Evolutionary conservation across 2,329 filamentous ascomycete species (phyloP).

Genomic region (Epichloe gansuensis): DNA sequence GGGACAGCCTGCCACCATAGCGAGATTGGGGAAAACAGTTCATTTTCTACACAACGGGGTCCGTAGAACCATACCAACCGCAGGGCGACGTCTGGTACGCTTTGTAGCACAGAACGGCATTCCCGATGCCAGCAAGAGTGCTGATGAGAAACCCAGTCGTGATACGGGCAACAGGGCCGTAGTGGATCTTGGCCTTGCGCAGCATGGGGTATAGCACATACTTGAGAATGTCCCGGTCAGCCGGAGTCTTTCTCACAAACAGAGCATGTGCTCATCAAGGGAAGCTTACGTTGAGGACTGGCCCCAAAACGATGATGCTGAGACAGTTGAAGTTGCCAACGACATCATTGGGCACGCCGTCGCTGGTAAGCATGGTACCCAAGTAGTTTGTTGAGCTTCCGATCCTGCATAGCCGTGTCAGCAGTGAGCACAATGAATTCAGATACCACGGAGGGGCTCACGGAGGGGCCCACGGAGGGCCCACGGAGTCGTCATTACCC

Average conservation of each 20-base stretch:
- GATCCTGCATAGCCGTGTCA: constrained; percentile 13
- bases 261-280: background rate
- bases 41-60: constrained; percentile 11
- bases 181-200: constrained; percentile 36
- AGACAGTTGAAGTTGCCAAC: constrained; percentile 48
- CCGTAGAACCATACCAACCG: constrained; percentile 15
- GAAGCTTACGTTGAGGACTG: constrained; percentile 13
- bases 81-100: constrained; percentile 46
- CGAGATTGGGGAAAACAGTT: constrained; percentile 14
- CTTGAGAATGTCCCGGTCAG: background rate
- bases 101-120: constrained; percentile 42
- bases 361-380: constrained; percentile 29
- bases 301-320: constrained; percentile 38
- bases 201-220: constrained; percentile 43
- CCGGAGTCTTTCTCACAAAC: background rate
- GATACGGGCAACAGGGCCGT: constrained; percentile 47
- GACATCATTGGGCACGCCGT: constrained; percentile 48
- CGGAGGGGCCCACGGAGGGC: background rate
- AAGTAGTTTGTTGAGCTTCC: constrained; percentile 24
- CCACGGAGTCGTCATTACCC: constrained; percentile 8
- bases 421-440: background rate
- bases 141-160: constrained; percentile 41
- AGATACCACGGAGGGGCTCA: too few species aligned
- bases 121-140: constrained; percentile 40
- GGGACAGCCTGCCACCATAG: constrained; percentile 14